Conservation (phyloP, 371 early-diverging fungal species). For the Circinella minor region DNA sequence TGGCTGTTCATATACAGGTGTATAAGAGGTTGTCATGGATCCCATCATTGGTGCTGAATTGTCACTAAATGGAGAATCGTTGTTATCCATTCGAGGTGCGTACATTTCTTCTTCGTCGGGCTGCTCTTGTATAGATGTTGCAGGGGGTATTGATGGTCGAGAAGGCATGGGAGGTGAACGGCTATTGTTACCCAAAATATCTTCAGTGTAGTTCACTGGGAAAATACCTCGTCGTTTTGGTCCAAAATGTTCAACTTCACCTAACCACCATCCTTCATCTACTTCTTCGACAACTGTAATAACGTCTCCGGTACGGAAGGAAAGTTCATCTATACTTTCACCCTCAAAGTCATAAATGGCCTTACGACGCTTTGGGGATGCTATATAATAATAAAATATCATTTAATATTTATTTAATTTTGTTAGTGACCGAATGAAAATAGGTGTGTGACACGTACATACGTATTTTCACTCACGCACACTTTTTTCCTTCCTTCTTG, state of each 20-base stretch:
- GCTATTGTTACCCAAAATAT: constrained; percentile 1
- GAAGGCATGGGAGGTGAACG: constrained; percentile 18
- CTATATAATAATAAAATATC: not conserved
- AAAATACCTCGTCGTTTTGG: constrained; percentile 68
- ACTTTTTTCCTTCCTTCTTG: too few relatives aligned
- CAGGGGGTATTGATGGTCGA: constrained; percentile 15
- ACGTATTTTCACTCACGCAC: too few relatives aligned
- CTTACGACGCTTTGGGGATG: constrained; percentile 39
- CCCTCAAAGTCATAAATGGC: constrained; percentile 76
- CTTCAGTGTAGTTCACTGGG: constrained; percentile 83
- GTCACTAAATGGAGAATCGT: constrained; percentile 22
- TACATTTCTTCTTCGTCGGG: constrained; percentile 15
- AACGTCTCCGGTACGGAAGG: constrained; percentile 71
- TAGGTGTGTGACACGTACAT: too few relatives aligned
- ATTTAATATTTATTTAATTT: too few relatives aligned
- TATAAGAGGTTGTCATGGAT: not conserved
- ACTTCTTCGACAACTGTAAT: constrained; percentile 76
- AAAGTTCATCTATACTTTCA: constrained; percentile 68
- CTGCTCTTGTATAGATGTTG: constrained; percentile 16
- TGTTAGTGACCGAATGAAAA: not conserved
- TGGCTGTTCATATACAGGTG: constrained; percentile 1
- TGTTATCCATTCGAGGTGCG: not conserved
- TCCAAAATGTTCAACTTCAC: constrained; percentile 63
- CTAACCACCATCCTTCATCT: constrained; percentile 90
- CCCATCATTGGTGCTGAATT: not conserved